Conservation (phyloP, 306 rosid genomes). For the Fragaria iinumae region DNA sequence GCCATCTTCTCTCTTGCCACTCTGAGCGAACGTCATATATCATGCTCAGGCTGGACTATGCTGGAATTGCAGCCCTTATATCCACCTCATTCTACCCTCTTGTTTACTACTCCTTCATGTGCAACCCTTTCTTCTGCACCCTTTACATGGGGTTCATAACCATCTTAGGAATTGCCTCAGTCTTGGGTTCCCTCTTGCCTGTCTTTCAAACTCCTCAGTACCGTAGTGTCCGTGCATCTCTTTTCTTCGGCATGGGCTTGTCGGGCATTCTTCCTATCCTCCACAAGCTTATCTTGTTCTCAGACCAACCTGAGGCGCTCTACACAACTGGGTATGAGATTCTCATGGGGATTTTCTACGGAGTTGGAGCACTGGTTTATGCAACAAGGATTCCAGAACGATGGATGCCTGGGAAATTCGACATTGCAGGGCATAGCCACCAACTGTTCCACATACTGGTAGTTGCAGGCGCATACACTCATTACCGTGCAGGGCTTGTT, state of each 20-base stretch:
- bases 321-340: slow-evolving; percentile 81
- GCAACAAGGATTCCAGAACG: slow-evolving; percentile 94
- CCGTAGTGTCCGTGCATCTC: slow-evolving; percentile 74
- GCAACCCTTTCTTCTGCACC: slow-evolving; percentile 86
- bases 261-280: slow-evolving; percentile 71
- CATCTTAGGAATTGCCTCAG: slow-evolving; percentile 63
- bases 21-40: slow-evolving; percentile 76
- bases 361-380: slow-evolving; percentile 79
- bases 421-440: slow-evolving; percentile 98
- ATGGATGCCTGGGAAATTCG: slow-evolving; percentile 98
- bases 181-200: slow-evolving; percentile 75
- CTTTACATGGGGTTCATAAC: slow-evolving; percentile 83
- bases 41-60: slow-evolving; percentile 93
- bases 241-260: slow-evolving; percentile 85
- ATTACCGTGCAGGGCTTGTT: slow-evolving; percentile 87
- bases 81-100: slow-evolving; percentile 94
- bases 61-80: slow-evolving; percentile 98
- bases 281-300: slow-evolving; percentile 80
- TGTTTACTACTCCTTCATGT: slow-evolving; percentile 95
- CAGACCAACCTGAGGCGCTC: slow-evolving; percentile 85
- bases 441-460: slow-evolving; percentile 83
- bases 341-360: slow-evolving; percentile 80
- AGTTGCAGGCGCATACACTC: slow-evolving; percentile 90
- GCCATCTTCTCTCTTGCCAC: slow-evolving; percentile 95
- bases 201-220: slow-evolving; percentile 78